Evolutionary conservation across 495 filamentous ascomycete species (phyloP).

Genomic region (Terfezia boudieri): DNA sequence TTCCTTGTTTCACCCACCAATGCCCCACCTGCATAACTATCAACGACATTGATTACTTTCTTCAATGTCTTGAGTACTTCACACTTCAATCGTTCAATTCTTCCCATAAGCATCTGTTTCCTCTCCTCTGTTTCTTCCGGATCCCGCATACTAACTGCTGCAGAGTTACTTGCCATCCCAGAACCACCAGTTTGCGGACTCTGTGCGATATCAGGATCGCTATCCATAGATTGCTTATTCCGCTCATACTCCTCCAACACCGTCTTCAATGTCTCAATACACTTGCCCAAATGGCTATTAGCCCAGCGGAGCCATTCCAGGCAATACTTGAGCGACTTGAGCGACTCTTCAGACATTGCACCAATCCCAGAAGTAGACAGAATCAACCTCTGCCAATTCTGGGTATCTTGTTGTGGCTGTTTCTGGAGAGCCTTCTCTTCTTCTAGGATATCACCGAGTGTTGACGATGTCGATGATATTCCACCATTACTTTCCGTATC

Average conservation of each 20-base stretch:
- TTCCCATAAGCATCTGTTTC: slow-evolving; percentile 27
- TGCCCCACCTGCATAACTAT: slow-evolving; percentile 60
- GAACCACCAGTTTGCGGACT: slow-evolving; percentile 6
- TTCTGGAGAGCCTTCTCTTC: slow-evolving; percentile 37
- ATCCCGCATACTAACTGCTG: slow-evolving; percentile 14
- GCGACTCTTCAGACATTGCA: slow-evolving; percentile 64
- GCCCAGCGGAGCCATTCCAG: slow-evolving; percentile 52
- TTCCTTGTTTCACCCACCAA: slow-evolving; percentile 62
- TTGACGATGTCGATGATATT: slow-evolving; percentile 12
- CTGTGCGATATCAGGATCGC: slow-evolving; percentile 7
- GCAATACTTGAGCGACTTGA: slow-evolving; percentile 55
- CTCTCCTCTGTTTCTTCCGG: slow-evolving; percentile 12
- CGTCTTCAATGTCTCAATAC: slow-evolving; percentile 42
- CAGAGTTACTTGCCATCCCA: not conserved
- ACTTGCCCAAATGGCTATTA: slow-evolving; percentile 47
- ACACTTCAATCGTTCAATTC: slow-evolving; percentile 44
- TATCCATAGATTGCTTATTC: slow-evolving; percentile 10
- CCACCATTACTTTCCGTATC: slow-evolving; percentile 15
- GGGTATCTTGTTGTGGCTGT: slow-evolving; percentile 24
- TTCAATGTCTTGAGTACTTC: slow-evolving; percentile 59
- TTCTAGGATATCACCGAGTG: slow-evolving; percentile 16
- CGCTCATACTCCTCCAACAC: slow-evolving; percentile 58
- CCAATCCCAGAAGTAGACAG: slow-evolving; percentile 66
- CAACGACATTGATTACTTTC: slow-evolving; percentile 54
- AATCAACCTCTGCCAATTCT: slow-evolving; percentile 55